Base-by-base conservation (phyloP, 108 stramenopile genomes). In the Skeletonema marinoi region DNA sequence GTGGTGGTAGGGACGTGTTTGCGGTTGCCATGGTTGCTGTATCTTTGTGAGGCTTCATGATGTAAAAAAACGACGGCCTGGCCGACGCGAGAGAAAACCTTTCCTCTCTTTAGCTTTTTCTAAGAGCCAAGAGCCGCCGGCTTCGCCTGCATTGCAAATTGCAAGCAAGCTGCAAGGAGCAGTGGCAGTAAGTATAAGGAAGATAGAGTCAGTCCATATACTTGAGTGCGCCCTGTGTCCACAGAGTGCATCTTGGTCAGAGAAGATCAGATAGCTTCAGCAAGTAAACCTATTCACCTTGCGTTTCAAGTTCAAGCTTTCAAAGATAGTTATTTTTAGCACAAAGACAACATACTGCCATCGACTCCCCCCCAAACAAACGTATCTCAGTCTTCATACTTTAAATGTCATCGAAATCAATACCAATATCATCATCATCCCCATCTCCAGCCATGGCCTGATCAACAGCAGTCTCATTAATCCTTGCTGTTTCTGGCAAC, bases 381-480 rank as follows among this genome's bases (percentile, higher is more conserved):
- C 54, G 25, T 25, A 56, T 56, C 54, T 56, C 36, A 13, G 14
- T 35, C n/a, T 76, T 75, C 36, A 21, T 32, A 29, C n/a, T 76
- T 75, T 95, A 96, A 77, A 96, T 95, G 77, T 96, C 96, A 83
- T 97, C 96, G 84, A 97, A 97, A 70, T 94, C 92, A 88, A 97
- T 97, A 87, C 96, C 96, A 78, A 97, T 90, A 72, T 97, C 96
- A 78, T 93, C 92, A 50, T 94, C 94, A 70, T 89, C 96, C 62
- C 89, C 93, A 63, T 95, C 98, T 39, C 88, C 98, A 58, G 97
- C 95, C 98, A 98, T 98, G 46, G 98, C 98, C 84, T 98, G 90
- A 83, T 99, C 98, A 32, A 99, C 97, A 8, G 98, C 99, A 13
- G 98, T 98, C 86, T 98, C 97, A 79, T 99, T 99, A 88, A 99